These are phyloP conservation scores for Astrephomene gubernaculifera DNA, from an alignment of 139 green algal genomes.

Conservation along the genomic window DNA sequence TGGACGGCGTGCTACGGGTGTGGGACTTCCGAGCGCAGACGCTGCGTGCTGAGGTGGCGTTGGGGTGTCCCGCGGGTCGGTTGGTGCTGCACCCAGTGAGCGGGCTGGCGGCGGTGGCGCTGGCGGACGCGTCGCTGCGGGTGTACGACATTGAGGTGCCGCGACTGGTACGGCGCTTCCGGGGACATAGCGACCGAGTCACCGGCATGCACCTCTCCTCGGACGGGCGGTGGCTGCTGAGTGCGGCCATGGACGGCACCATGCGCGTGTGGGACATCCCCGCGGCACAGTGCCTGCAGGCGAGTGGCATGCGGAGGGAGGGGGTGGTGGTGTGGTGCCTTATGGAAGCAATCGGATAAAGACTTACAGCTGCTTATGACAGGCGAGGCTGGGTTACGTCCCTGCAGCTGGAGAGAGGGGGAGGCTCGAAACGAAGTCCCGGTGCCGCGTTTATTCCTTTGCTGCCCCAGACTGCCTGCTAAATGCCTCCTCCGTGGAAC, in stretches of 20 bases:
- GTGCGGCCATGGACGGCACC: slow-evolving; percentile 85
- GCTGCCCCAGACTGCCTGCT: no score
- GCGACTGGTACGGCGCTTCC: slow-evolving; percentile 86
- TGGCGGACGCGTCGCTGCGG: slow-evolving; percentile 52
- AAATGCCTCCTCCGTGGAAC: no score
- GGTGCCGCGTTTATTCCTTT: no score
- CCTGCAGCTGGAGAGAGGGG: no score
- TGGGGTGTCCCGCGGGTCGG: slow-evolving; percentile 28
- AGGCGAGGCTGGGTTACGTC: no score
- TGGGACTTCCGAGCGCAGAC: slow-evolving; percentile 85
- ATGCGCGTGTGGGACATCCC: slow-evolving; percentile 95
- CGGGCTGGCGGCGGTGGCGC: slow-evolving; percentile 64
- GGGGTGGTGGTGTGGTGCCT: no score
- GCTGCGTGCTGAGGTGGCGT: slow-evolving; percentile 51
- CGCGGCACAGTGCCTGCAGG: slow-evolving; percentile 66
- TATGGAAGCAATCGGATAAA: no score
- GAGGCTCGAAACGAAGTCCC: no score
- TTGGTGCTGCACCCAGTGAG: slow-evolving; percentile 57
- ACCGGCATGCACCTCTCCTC: slow-evolving; percentile 79
- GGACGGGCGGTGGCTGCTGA: slow-evolving; percentile 94
- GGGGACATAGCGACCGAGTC: slow-evolving; percentile 86
- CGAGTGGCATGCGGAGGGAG: background rate
- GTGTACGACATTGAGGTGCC: slow-evolving; percentile 68
- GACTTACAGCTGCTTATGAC: no score
- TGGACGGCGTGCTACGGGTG: slow-evolving; percentile 77